A percentile compares a stretch with the other conserved stretches of the same genome.
phyloP scores from a whole-genome alignment of 768 basidiomycete species.

The Exsudoporus frostii region DNA sequence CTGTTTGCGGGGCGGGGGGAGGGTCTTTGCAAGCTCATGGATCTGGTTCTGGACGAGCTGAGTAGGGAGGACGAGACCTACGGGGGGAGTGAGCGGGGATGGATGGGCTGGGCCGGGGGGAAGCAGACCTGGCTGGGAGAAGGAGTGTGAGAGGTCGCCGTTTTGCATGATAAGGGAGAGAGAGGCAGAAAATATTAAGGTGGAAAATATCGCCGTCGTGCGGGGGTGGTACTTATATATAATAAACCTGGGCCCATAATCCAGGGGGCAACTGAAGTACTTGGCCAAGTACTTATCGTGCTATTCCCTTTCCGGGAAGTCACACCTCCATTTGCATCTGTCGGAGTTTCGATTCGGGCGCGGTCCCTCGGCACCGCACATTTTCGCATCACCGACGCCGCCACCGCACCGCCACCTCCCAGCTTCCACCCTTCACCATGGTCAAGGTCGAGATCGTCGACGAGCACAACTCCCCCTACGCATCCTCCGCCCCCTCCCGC shows the following conservation, averaged over 20 bases:
- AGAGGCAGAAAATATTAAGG: constrained; percentile 26
- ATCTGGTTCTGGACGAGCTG: constrained; percentile 77
- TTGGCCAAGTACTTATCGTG: constrained; percentile 28
- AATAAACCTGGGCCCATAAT: constrained; percentile 15
- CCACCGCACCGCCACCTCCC: constrained; percentile 18
- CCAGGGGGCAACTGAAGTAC: constrained; percentile 12
- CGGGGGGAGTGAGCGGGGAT: not conserved
- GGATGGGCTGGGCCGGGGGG: not conserved
- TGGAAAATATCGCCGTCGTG: constrained; percentile 16
- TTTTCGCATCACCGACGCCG: constrained; percentile 19
- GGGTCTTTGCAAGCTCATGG: constrained; percentile 74
- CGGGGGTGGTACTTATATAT: constrained; percentile 27
- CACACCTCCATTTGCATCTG: not conserved
- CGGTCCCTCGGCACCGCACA: constrained; percentile 27
- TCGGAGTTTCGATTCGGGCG: constrained; percentile 28
- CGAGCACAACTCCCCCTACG: constrained; percentile 74
- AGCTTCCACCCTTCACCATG: constrained; percentile 45
- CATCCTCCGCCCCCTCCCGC: constrained; percentile 70
- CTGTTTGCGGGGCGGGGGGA: constrained; percentile 85
- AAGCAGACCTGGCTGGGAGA: constrained; percentile 32
- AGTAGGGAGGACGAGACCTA: constrained; percentile 62
- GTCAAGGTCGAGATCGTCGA: constrained; percentile 92
- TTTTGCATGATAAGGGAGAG: constrained; percentile 30
- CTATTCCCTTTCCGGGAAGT: constrained; percentile 5
- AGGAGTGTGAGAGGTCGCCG: constrained; percentile 29